Evolutionary conservation across 2,329 filamentous ascomycete species (phyloP), one percentile per base, ranked within the genome.

Genomic region (Calycina herbarum): DNA sequence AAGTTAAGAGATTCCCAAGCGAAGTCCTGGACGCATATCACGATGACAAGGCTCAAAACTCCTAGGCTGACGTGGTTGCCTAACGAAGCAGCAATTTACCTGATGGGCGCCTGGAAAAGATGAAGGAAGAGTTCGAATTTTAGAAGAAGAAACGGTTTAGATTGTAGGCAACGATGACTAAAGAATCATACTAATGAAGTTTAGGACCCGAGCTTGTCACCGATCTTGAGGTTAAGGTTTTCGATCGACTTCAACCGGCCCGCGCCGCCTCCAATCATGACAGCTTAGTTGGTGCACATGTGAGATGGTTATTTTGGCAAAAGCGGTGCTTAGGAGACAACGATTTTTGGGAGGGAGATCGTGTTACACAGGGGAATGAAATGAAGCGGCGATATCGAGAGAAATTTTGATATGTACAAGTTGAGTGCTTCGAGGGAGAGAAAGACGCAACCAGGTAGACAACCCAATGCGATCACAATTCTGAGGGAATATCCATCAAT

Each of bases 31-130:
- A 13, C 35, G 20, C 45, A 11, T 11, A 51, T 51, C 45, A 51
- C 35, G 35, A 38, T 11, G 13, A 51, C 45, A 51, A 51, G n/a
- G n/a, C 10, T 51, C n/a, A 7, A 51, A 51, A 20, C 27, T 51
- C 45, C 45, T 20, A 51, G 45, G 45, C 45, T 51, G 45, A 51
- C 45, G 45, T 51, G 45, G 45, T 51, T 27, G 45, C 45, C 45
- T 51, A 51, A 48, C 45, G n/a, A 51, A 51, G n/a, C 45, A 24
- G 8, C n/a, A 13, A 27, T 51, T 27, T 51, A 11, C 20, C n/a
- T 51, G 45, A 51, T 24, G 45, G 45, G 20, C 20, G 45, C n/a
- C 45, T 51, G n/a, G 11, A 51, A 10, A 27, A 45, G 42, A 33
- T n/a, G 42, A 45, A 45, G 42, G 27, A 45, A 45, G 42, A 45